Evolutionary conservation across 352 stramenopile species (phyloP), one percentile per base, ranked within the genome.

Genomic region (Pythium dissotocum): DNA sequence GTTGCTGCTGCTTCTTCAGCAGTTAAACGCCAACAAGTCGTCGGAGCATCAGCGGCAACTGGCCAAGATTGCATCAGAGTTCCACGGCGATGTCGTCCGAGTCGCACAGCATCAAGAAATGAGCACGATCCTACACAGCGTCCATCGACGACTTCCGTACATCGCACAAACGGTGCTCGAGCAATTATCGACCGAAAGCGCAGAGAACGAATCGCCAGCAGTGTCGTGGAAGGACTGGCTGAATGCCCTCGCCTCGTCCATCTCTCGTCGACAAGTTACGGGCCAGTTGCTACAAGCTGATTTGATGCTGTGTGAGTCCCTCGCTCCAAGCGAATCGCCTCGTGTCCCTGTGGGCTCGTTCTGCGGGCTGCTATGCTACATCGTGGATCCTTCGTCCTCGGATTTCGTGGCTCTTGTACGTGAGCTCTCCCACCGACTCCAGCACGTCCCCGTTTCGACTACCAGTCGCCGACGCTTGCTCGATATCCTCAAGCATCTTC

Each of bases 141-240:
- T 91, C 0, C 77, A 84, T 35, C 79, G 71, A 7, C 88, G 77
- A n/a, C 67, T 91, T 7, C 78, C 80, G 6, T 93, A 76, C 65
- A 87, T 91, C 28, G 78, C 73, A 7, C 80, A 87, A 51, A 76
- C 52, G 0, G 68, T 72, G n/a, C 44, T 79, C 7, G 71, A 88
- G 32, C 53, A 69, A 21, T 49, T 65, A 1, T 61, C 68, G 21
- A 35, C 36, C 1, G 58, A 58, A 60, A 32, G 46, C 24, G 52
- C 74, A 35, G 61, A 79, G 38, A 55, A 57, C 13, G 16, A 58
- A 3, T 40, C 26, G 10, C 33, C 63, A 28, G 26, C 53, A 59
- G 36, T 84, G 6, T 71, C 65, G 38, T 91, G 84, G 84, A 78
- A 73, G 10, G 32, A 70, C 33, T 93, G 82, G 84, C 54, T 93